Evolutionary conservation across 1,284 basidiomycete genomes (phyloP), one percentile per base, ranked within the genome.

Genomic region (Veloporphyrellus conicus): DNA sequence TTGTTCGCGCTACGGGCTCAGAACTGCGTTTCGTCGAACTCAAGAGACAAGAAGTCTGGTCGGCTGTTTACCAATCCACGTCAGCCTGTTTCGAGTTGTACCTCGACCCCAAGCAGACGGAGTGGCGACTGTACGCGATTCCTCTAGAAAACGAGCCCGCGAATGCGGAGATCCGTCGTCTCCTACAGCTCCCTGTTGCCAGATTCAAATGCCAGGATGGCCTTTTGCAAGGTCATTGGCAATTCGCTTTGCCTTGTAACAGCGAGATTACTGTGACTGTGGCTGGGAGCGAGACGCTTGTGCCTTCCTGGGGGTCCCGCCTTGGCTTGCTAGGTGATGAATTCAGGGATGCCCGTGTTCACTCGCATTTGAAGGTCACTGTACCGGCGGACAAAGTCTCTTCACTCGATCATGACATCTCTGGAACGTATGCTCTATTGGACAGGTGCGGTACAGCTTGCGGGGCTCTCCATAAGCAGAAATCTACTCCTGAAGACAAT

Each of bases 391-490:
- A 76, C 15, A 73, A 77, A 18, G 63, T 71, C 9, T 54, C 62
- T 2, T 69, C 75, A 28, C 78, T 96, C 25, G 93, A 96, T 65
- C 82, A 86, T 35, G 78, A 89, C 58, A 81, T 96, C 41, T 82
- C 84, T 4, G 93, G 94, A 4, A 73, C 69, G 1, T 97, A 96
- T 62, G 70, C 73, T 10, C 79, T 95, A 32, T 72, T 93, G 43
- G 84, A 90, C 52, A 85, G 85, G 62, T 97, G 93, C 53, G 93
- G 93, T 2, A 93, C 91, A 1, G 91, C 94, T 1, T 91, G 89
- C 62, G 77, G 78, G 22, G 87, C 89, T n/a, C 72, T 97, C 32
- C 92, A 96, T 68, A 82, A 80, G 66, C 84, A 80, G 52, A 64
- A 73, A 28, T 42, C 66, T 18, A 67, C 68, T 4, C 54, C 65